Conservation (phyloP, 192 early-diverging fungal genomes). For the Backusella tuberculispora region DNA sequence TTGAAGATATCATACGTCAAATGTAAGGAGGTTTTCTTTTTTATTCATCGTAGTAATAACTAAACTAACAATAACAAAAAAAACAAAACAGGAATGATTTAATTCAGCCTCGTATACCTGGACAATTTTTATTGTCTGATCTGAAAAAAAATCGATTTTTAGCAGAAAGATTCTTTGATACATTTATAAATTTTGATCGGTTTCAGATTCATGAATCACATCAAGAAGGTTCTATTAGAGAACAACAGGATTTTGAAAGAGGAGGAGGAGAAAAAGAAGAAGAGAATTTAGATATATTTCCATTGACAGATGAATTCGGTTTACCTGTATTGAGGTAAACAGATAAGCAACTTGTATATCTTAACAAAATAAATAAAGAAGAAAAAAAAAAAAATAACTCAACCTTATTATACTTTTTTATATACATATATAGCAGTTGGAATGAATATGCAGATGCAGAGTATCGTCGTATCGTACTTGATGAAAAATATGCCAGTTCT, state of each 20-base stretch:
- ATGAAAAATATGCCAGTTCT: conserved; percentile 17
- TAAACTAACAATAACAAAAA: background rate
- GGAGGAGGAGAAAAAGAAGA: background rate
- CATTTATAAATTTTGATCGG: conserved; percentile 38
- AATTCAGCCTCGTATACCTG: conserved; percentile 34
- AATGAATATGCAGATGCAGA: conserved; percentile 22
- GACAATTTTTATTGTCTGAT: conserved; percentile 39
- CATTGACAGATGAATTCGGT: conserved; percentile 11
- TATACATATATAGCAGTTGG: background rate
- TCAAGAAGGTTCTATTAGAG: conserved; percentile 21
- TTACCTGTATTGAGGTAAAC: conserved; percentile 7
- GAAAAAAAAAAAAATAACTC: background rate
- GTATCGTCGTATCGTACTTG: conserved; percentile 12
- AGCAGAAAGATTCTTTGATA: conserved; percentile 47
- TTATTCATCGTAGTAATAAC: background rate
- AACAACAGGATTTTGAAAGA: conserved; percentile 2
- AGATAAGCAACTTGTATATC: too few relatives aligned
- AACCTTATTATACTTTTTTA: conserved; percentile 2
- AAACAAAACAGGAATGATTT: conserved; percentile 36
- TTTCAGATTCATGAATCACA: conserved; percentile 44
- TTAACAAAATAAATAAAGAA: background rate
- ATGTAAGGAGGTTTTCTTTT: conserved; percentile 26
- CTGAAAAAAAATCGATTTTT: conserved; percentile 38
- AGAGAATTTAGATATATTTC: background rate
- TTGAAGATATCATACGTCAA: conserved; percentile 45